These are phyloP conservation scores for Saturnispora hagleri DNA, from an alignment of 805 yeast species.

Conservation along the genomic window DNA sequence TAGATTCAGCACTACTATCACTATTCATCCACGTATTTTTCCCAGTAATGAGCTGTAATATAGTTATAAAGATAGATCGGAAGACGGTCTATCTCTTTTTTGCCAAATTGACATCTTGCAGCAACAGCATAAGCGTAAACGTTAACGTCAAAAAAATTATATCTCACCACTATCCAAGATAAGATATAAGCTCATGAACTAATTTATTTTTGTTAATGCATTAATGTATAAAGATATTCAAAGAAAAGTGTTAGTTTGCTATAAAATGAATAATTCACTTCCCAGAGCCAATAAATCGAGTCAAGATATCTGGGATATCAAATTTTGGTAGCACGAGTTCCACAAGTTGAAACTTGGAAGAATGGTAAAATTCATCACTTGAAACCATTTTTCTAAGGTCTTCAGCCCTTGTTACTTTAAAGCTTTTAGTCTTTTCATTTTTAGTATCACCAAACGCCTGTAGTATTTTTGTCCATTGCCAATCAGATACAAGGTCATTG, in stretches of 20 bases:
- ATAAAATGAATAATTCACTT: background rate
- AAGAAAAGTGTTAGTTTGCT: background rate
- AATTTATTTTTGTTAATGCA: background rate
- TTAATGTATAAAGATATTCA: background rate
- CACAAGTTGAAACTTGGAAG: constrained; percentile 37
- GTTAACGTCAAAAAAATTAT: background rate
- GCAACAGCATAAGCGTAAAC: background rate
- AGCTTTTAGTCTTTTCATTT: constrained; percentile 26
- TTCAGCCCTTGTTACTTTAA: constrained; percentile 29
- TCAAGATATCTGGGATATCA: constrained; percentile 43
- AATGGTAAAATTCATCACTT: constrained; percentile 26
- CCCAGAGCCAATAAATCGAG: background rate
- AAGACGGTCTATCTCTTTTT: background rate
- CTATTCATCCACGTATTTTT: background rate
- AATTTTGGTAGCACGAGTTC: constrained; percentile 51
- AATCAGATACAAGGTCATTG: constrained; percentile 39
- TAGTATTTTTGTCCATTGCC: constrained; percentile 64
- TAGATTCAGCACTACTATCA: background rate
- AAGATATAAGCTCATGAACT: background rate
- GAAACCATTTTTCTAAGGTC: constrained; percentile 29
- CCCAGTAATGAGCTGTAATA: background rate
- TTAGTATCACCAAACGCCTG: constrained; percentile 53
- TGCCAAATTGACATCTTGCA: background rate
- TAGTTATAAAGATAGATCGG: background rate
- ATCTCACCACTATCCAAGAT: background rate